Evolutionary conservation across 306 rosid species (phyloP), one percentile per base, ranked within the genome.

Genomic region (Fragaria ananassa): DNA sequence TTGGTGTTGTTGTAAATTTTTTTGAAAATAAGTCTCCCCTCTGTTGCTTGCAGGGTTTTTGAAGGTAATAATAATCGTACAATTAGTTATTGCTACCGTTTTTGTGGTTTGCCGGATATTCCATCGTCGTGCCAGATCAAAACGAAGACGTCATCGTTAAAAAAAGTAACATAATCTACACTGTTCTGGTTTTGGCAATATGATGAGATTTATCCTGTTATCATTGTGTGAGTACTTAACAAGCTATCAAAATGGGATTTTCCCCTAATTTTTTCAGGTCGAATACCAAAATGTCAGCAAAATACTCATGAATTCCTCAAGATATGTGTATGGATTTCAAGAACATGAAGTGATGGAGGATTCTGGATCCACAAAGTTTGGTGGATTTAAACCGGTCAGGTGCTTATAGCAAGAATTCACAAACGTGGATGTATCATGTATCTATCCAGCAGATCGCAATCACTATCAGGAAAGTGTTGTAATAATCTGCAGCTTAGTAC

Each of bases 21-120:
- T 29, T 54, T 71, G 46, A 74, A 75, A 68, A 44, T 74, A 51
- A 60, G n/a, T 69, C 76, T 64, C 49, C 51, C 29, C 21, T 73
- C 72, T n/a, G 2, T 45, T 81, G 71, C 70, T 81, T 83, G 62
- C 89, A 91, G 98, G 87, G 78, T 75, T 89, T 78, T 74, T 91
- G 87, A 88, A 87, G 87, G 67, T 86, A 68, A 77, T 86, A 70
- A 77, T 87, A 75, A 81, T 88, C 77, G 77, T 88, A 60, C 95
- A 93, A 78, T 79, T 85, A 65, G 74, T 78, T 81, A 69, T 88
- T 39, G 83, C 86, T 62, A 41, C 71, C 82, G 69, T 67, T 45
- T 62, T 82, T 80, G 79, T 87, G 63, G 49, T 73, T 78, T 64
- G 84, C 37, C 65, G 87, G 85, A 79, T 85, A 63, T 76, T 71